Conservation (phyloP, 306 rosid genomes). For the Castanopsis chinensis region DNA sequence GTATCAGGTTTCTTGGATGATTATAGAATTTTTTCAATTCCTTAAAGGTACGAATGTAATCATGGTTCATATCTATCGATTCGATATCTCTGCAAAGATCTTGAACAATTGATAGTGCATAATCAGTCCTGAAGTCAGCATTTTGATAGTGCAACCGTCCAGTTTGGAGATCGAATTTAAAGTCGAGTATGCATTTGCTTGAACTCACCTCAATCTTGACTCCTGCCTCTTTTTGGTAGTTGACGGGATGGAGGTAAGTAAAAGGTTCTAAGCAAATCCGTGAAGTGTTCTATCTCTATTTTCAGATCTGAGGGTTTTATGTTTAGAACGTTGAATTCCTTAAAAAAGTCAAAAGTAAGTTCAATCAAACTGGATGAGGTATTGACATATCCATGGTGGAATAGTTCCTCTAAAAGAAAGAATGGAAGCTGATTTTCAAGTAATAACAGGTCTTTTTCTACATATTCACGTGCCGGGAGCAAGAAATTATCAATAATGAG, state of each 20-base stretch:
- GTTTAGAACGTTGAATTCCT: rapidly evolving
- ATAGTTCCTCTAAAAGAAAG: not conserved
- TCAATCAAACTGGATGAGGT: not conserved
- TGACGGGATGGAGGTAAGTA: not conserved
- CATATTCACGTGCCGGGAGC: not conserved
- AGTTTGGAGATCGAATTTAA: not conserved
- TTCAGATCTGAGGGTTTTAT: not conserved
- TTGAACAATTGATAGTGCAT: conserved; percentile 12
- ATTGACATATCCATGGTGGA: not conserved
- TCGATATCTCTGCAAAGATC: not conserved
- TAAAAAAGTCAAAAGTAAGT: not conserved
- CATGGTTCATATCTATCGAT: not conserved
- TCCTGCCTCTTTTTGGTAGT: not conserved
- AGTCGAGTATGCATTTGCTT: not conserved
- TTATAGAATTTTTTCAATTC: conserved; percentile 8
- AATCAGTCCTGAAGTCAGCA: conserved; percentile 9
- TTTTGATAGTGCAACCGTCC: not conserved
- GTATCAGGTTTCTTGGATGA: not conserved
- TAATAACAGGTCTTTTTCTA: not conserved
- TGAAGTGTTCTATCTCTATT: not conserved
- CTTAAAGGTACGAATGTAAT: not conserved
- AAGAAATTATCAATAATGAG: no score
- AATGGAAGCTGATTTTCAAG: conserved; percentile 23
- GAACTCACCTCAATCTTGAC: not conserved
- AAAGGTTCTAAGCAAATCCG: conserved; percentile 4